phyloP scores from a whole-genome alignment of 352 stramenopile species.

The Phytopythium litorale region DNA sequence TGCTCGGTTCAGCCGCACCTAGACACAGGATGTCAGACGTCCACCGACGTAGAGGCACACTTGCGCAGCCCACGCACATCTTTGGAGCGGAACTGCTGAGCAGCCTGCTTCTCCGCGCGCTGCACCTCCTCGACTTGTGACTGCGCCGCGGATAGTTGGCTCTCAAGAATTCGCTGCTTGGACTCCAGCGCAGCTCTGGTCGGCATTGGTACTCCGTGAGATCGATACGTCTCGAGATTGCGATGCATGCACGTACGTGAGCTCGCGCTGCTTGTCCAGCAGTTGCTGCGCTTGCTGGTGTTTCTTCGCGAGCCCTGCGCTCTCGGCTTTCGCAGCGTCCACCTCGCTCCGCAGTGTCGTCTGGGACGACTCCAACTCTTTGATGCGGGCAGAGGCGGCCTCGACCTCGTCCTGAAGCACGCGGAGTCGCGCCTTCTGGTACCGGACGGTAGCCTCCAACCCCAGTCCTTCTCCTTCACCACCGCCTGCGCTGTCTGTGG shows the following conservation, averaged over 20 bases:
- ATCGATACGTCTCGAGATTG: not conserved
- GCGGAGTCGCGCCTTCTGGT: conserved; percentile 69
- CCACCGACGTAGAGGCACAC: not conserved
- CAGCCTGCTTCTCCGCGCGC: conserved; percentile 54
- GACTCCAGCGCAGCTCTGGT: conserved; percentile 56
- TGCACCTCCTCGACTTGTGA: conserved; percentile 47
- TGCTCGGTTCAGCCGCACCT: conserved; percentile 72
- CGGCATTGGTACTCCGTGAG: not conserved
- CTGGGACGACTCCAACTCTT: conserved; percentile 43
- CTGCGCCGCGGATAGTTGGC: conserved; percentile 47
- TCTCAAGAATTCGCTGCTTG: conserved; percentile 70
- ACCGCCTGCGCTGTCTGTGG: not conserved
- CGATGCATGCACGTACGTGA: conserved; percentile 37
- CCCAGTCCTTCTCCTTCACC: conserved; percentile 32
- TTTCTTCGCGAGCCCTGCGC: conserved; percentile 46
- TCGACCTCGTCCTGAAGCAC: conserved; percentile 72
- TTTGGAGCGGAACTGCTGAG: conserved; percentile 73
- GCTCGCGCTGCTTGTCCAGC: conserved; percentile 73
- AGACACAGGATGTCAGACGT: not conserved
- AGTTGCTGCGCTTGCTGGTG: conserved; percentile 59
- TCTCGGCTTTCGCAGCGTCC: conserved; percentile 48
- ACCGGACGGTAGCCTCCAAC: conserved; percentile 57
- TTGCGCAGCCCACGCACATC: conserved; percentile 27
- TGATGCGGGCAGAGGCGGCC: conserved; percentile 21
- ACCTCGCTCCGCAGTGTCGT: conserved; percentile 30